Evolutionary conservation across 73 alveolate genomes (phyloP).

Genomic region (Blepharisma japonicum): DNA sequence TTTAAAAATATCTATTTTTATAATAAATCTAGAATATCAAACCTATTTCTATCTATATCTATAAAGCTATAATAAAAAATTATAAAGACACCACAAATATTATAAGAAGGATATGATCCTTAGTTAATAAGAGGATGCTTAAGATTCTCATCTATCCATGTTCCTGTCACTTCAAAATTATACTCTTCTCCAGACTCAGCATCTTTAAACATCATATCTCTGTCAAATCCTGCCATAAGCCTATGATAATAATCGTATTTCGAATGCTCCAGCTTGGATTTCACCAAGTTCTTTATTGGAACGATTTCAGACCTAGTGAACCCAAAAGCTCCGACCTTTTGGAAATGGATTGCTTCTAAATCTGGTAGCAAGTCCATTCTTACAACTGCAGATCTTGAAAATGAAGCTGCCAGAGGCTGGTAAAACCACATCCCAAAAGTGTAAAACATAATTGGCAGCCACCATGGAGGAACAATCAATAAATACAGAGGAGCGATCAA

Average conservation of each 20-base stretch:
- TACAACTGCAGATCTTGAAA: conserved; percentile 1
- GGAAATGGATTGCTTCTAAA: background rate
- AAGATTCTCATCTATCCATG: conserved; percentile 19
- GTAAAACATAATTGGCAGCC: background rate
- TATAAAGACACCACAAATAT: no score
- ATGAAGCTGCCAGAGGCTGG: conserved; percentile 3
- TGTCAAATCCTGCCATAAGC: background rate
- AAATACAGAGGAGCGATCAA: background rate
- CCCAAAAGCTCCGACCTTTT: conserved; percentile 17
- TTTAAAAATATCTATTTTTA: no score
- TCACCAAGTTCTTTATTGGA: conserved; percentile 22
- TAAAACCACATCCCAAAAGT: background rate
- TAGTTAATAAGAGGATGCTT: background rate
- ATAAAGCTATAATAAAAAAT: no score
- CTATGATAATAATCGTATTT: background rate
- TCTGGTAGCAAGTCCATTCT: conserved; percentile 21
- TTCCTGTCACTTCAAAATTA: background rate
- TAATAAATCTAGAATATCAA: no score
- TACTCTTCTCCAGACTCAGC: background rate
- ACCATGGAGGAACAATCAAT: background rate
- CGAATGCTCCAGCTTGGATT: background rate
- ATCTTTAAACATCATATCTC: conserved; percentile 9
- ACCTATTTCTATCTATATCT: no score
- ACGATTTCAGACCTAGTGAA: conserved; percentile 13
- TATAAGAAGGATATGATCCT: no score